phyloP scores from a whole-genome alignment of 176 grass and related monocot genomes.

The Avena atlantica region DNA sequence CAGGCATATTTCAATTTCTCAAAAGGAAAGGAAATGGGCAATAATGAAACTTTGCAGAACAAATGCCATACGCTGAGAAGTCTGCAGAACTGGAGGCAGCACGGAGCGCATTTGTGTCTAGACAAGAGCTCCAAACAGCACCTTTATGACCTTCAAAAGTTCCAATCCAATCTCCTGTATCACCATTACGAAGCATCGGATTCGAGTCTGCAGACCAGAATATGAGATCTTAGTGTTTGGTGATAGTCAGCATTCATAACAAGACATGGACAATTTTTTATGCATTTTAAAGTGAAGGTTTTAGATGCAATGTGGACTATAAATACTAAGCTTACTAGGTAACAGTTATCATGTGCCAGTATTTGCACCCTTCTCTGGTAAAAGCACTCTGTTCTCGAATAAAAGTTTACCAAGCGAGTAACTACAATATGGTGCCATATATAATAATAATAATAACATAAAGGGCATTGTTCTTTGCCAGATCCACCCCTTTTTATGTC shows the following conservation, averaged over 20 bases:
- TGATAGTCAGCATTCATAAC: not conserved
- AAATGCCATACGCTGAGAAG: slow-evolving; percentile 87
- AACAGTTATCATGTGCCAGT: not conserved
- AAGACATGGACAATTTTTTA: not conserved
- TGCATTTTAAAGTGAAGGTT: slow-evolving; percentile 23
- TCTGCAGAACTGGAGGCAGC: slow-evolving; percentile 96
- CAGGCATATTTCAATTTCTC: not conserved
- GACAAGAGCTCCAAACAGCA: slow-evolving; percentile 97
- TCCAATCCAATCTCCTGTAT: slow-evolving; percentile 99
- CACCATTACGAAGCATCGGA: slow-evolving; percentile 98
- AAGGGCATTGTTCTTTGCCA: not conserved
- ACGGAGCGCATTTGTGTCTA: slow-evolving; percentile 84
- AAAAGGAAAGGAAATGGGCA: slow-evolving; percentile 1
- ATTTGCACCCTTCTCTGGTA: not conserved
- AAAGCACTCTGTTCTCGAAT: not conserved
- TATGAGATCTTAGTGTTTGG: not conserved
- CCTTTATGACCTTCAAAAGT: slow-evolving; percentile 99
- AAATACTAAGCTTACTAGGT: not conserved
- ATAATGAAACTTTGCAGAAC: slow-evolving; percentile 12
- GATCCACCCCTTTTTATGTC: not conserved
- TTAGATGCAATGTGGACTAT: not conserved
- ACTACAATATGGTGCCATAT: not conserved
- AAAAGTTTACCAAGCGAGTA: not conserved
- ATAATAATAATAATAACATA: not conserved
- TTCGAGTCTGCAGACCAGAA: slow-evolving; percentile 72